A percentile compares a stretch with the other conserved stretches of the same genome.
Evolutionary conservation across 1,284 basidiomycete species (phyloP).

Genomic region (Rhodotorula sp.): DNA sequence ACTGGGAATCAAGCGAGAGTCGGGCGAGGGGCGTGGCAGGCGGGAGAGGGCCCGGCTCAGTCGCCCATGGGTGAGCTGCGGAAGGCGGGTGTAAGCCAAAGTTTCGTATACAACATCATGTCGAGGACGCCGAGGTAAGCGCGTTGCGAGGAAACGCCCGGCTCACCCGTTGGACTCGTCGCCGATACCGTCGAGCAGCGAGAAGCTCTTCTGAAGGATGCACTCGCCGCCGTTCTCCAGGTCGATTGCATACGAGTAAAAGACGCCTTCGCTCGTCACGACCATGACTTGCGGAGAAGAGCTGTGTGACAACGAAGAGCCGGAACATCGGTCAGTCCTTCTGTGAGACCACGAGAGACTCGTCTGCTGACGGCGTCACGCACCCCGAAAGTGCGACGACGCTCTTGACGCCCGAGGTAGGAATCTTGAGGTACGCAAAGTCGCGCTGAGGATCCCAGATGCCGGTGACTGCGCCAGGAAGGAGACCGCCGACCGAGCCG

Average conservation of each 20-base stretch:
- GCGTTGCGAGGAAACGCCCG: not conserved
- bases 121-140: too few relatives aligned
- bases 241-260: slow-evolving; percentile 94
- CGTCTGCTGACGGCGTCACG: not conserved
- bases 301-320: slow-evolving; percentile 50
- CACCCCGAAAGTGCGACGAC: slow-evolving; percentile 83
- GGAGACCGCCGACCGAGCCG: slow-evolving; percentile 79
- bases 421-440: slow-evolving; percentile 87
- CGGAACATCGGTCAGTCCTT: too few relatives aligned
- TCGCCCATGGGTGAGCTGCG: slow-evolving; percentile 20
- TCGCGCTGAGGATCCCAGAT: slow-evolving; percentile 97
- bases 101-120: not conserved
- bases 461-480: slow-evolving; percentile 87
- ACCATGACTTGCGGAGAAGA: slow-evolving; percentile 97
- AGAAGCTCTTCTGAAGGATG: slow-evolving; percentile 85
- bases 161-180: slow-evolving; percentile 24
- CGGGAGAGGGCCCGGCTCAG: not conserved
- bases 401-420: slow-evolving; percentile 66
- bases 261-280: slow-evolving; percentile 89
- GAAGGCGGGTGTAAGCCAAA: not conserved
- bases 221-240: slow-evolving; percentile 96
- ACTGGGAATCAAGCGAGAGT: not conserved
- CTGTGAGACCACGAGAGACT: not conserved
- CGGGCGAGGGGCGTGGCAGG: not conserved
- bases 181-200: slow-evolving; percentile 35